These are phyloP conservation scores for Russula ochroleuca DNA, from an alignment of 768 basidiomycete species.

Conservation along the genomic window DNA sequence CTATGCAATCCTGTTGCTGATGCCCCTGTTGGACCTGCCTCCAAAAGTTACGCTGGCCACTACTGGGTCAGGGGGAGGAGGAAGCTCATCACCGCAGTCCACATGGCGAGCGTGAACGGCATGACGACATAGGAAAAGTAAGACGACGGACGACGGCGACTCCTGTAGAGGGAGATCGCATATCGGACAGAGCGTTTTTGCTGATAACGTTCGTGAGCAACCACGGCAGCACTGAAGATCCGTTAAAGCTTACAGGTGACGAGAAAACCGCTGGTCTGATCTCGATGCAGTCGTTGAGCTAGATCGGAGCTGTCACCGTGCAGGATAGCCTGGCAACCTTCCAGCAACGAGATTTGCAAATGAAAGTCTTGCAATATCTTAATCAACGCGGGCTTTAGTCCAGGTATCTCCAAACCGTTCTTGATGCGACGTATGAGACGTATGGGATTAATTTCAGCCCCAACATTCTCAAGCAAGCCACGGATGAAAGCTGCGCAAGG, in stretches of 20 bases:
- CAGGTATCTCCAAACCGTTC: slow-evolving; percentile 94
- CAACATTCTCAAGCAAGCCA: slow-evolving; percentile 91
- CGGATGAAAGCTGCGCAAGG: slow-evolving; percentile 75
- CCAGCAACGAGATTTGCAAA: slow-evolving; percentile 85
- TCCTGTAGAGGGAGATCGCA: slow-evolving; percentile 59
- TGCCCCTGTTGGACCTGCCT: slow-evolving; percentile 39
- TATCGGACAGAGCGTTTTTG: slow-evolving; percentile 58
- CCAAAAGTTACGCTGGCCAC: slow-evolving; percentile 44
- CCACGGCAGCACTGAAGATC: neutral
- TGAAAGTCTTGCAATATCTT: slow-evolving; percentile 98
- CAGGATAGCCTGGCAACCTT: slow-evolving; percentile 86
- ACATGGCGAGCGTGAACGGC: slow-evolving; percentile 79
- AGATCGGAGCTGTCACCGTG: slow-evolving; percentile 77
- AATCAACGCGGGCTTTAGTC: slow-evolving; percentile 88
- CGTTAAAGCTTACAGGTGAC: slow-evolving; percentile 58
- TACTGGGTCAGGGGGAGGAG: slow-evolving; percentile 54
- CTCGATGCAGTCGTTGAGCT: slow-evolving; percentile 59
- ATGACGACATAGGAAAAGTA: slow-evolving; percentile 86
- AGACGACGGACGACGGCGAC: slow-evolving; percentile 52
- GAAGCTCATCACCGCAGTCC: slow-evolving; percentile 59
- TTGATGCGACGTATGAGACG: slow-evolving; percentile 91
- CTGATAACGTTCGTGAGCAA: slow-evolving; percentile 37
- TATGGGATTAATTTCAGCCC: slow-evolving; percentile 93
- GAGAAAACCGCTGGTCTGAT: slow-evolving; percentile 79
- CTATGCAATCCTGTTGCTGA: slow-evolving; percentile 78